Evolutionary conservation across 352 stramenopile genomes (phyloP).

Genomic region (Poterioochromonas sp.): DNA sequence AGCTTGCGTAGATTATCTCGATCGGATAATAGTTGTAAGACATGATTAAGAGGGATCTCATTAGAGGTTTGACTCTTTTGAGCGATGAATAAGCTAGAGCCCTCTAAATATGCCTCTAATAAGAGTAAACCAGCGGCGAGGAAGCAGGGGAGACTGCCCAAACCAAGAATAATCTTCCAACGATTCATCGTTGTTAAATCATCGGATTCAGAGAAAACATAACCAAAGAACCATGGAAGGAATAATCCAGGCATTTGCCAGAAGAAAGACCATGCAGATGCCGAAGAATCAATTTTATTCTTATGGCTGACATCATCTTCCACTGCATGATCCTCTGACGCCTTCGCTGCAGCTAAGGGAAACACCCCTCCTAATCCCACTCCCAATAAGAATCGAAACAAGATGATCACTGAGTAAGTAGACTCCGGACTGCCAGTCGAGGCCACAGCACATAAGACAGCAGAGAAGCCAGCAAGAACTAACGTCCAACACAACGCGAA

Average conservation of each 20-base stretch:
- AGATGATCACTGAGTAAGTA: not conserved
- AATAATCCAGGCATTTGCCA: slow-evolving; percentile 32
- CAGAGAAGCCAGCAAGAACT: not conserved
- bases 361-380: slow-evolving; percentile 1
- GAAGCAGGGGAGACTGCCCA: slow-evolving; percentile 31
- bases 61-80: not conserved
- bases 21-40: not conserved
- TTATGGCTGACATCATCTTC: too few species aligned
- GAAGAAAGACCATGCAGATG: slow-evolving; percentile 53
- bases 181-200: not conserved
- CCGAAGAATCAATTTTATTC: slow-evolving; percentile 44
- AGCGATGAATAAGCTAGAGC: not conserved
- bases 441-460: not conserved
- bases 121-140: not conserved
- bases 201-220: not conserved
- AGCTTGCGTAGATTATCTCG: not conserved
- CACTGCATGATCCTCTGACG: slow-evolving; percentile 41
- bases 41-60: not conserved
- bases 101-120: not conserved
- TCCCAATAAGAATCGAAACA: slow-evolving; percentile 17
- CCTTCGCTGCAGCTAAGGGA: not conserved
- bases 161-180: slow-evolving; percentile 24
- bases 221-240: not conserved
- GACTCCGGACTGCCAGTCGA: not conserved
- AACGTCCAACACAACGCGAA: not conserved